phyloP scores from a whole-genome alignment of 306 rosid genomes.

The Sechiopsis laciniata region DNA sequence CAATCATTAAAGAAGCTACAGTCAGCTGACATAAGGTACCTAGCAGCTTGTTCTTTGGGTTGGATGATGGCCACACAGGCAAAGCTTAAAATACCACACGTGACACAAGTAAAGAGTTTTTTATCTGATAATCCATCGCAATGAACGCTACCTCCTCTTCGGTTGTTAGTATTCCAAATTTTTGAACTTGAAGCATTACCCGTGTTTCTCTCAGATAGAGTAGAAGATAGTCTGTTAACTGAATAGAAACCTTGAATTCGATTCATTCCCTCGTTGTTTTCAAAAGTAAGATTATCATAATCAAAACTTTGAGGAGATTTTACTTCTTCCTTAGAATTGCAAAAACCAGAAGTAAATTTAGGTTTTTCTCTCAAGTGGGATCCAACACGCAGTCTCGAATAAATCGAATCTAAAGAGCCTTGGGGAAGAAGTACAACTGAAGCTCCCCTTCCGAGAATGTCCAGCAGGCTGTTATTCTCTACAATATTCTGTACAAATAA shows the following conservation, averaged over 20 bases:
- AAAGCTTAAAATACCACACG: slow-evolving; percentile 91
- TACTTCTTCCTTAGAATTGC: slow-evolving; percentile 43
- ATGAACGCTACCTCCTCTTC: slow-evolving; percentile 37
- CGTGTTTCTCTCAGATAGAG: slow-evolving; percentile 41
- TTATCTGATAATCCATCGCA: slow-evolving; percentile 70
- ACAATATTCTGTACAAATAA: slow-evolving; percentile 66
- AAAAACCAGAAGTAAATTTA: slow-evolving; percentile 37
- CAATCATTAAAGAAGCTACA: slow-evolving; percentile 83
- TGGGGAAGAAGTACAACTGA: slow-evolving; percentile 80
- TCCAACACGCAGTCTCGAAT: slow-evolving; percentile 80
- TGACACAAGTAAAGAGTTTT: slow-evolving; percentile 87
- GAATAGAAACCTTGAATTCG: slow-evolving; percentile 50
- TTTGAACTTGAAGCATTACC: slow-evolving; percentile 44
- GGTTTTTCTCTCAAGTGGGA: slow-evolving; percentile 49
- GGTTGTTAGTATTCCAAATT: slow-evolving; percentile 31
- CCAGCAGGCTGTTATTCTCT: slow-evolving; percentile 75
- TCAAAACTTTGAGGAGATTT: slow-evolving; percentile 48
- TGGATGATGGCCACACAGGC: slow-evolving; percentile 86
- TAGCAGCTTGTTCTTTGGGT: slow-evolving; percentile 80
- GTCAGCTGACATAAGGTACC: slow-evolving; percentile 86
- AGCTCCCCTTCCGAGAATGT: slow-evolving; percentile 63
- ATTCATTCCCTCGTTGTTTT: slow-evolving; percentile 40
- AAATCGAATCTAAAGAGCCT: slow-evolving; percentile 69
- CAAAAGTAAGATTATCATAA: slow-evolving; percentile 59
- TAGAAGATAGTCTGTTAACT: slow-evolving; percentile 47